Evolutionary conservation across 73 alveolate species (phyloP).

Genomic region (Paramecium caudatum): DNA sequence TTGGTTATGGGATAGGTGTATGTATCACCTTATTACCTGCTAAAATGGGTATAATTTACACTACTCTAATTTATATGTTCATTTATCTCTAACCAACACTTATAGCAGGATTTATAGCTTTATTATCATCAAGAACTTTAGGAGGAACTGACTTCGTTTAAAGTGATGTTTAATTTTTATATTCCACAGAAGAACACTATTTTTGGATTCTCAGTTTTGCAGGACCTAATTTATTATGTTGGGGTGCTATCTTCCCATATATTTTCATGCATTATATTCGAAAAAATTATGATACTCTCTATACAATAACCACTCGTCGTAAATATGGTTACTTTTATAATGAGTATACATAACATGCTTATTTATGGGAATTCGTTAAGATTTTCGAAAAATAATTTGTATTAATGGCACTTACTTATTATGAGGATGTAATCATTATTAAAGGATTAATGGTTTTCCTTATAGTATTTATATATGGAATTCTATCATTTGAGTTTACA

Average conservation of each 20-base stretch:
- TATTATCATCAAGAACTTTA: slow-evolving; percentile 54
- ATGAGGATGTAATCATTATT: slow-evolving; percentile 17
- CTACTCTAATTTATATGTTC: slow-evolving; percentile 59
- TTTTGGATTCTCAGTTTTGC: slow-evolving; percentile 44
- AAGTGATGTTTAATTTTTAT: slow-evolving; percentile 51
- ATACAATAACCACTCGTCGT: background rate
- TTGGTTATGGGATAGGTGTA: background rate
- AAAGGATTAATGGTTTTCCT: slow-evolving; percentile 65
- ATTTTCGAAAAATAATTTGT: slow-evolving; percentile 65
- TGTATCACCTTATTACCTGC: background rate
- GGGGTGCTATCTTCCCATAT: slow-evolving; percentile 61
- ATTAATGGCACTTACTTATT: slow-evolving; percentile 36
- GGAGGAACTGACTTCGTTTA: slow-evolving; percentile 30
- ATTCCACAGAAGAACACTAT: background rate
- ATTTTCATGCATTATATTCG: background rate
- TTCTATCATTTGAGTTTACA: slow-evolving; percentile 7
- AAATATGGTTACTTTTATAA: slow-evolving; percentile 65
- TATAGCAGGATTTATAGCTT: slow-evolving; percentile 49
- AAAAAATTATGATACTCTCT: background rate
- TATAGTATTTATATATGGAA: slow-evolving; percentile 54
- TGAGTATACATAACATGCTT: slow-evolving; percentile 63
- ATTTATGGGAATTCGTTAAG: slow-evolving; percentile 76
- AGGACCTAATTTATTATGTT: slow-evolving; percentile 11
- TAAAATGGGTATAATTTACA: background rate
- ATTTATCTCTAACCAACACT: slow-evolving; percentile 56